Evolutionary conservation across 306 rosid genomes (phyloP), one percentile per base, ranked within the genome.

Genomic region (Luffa acutangula): DNA sequence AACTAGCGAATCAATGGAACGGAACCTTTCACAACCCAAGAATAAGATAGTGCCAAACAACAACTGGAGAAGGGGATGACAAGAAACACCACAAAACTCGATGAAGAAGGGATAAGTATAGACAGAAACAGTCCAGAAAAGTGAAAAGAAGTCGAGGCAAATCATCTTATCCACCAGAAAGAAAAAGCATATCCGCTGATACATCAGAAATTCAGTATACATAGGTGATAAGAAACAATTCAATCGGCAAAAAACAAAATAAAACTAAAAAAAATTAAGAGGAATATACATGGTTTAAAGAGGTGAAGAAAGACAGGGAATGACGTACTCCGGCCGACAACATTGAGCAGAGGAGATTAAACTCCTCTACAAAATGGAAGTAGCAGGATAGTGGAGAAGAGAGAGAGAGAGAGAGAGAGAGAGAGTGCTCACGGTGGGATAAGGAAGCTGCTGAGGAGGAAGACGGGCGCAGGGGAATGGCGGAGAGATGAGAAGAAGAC

Each of bases 401-500:
- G 9, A 81, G 69, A 33, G 31, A 25, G 31, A 14, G 18, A 51
- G 56, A 51, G n/a, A 52, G 58, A 14, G 18, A 51, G 63, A 79
- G 17, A 49, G 14, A 72, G 71, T 0, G 69, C 85, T 86, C 36
- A 88, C 91, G 41, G 81, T 42, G 79, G 72, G 37, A 73, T 58
- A 81, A 53, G 43, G 85, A 74, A 46, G 84, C 64, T 69, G 41
- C 59, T 3, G 86, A 77, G 69, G 56, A 0, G 62, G 81, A 78
- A 62, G 59, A 78, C 3, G 82, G 71, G 31, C 87, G 87, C 11
- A 45, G 84, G 3, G 89, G 91, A 45, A 88, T 82, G 72, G 87
- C 89, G 1, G 89, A 85, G 78, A 84, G 89, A 51, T 83, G 89
- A 80, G 89, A 84, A 78, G 86, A 85, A 21, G 89, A 83, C 5